Evolutionary conservation across 208 protist species (phyloP).

Genomic region (Borovskyia barvae): DNA sequence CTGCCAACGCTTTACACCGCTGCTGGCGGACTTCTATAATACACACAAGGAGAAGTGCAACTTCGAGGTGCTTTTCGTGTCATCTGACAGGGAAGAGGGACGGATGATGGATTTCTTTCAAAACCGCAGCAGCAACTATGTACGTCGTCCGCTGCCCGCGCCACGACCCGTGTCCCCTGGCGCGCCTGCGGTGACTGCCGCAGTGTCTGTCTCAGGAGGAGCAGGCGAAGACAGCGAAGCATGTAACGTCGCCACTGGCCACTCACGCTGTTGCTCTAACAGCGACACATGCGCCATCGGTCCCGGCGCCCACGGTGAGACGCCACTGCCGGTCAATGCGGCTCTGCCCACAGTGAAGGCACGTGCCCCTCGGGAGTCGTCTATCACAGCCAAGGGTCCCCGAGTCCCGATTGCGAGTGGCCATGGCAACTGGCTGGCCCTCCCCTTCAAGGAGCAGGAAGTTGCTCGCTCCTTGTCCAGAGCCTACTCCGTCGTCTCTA

Average conservation of each 20-base stretch:
- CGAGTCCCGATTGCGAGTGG: constrained; percentile 28
- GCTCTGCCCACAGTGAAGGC: neutral
- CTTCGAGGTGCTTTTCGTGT: constrained; percentile 79
- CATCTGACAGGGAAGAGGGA: constrained; percentile 47
- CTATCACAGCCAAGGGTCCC: neutral
- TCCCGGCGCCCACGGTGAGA: too few species aligned
- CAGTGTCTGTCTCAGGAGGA: too few species aligned
- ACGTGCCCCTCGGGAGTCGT: too few species aligned
- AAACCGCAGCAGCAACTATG: constrained; percentile 40
- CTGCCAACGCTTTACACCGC: constrained; percentile 77
- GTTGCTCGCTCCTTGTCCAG: constrained; percentile 25
- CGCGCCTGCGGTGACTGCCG: neutral
- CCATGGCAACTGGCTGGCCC: constrained; percentile 48
- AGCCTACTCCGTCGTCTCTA: constrained; percentile 25
- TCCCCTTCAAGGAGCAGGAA: constrained; percentile 40
- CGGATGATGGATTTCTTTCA: constrained; percentile 65
- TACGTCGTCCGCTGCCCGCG: constrained; percentile 11
- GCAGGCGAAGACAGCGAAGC: too few species aligned
- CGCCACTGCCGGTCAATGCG: neutral
- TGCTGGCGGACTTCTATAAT: constrained; percentile 64
- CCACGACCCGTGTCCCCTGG: too few species aligned
- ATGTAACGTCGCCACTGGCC: too few species aligned
- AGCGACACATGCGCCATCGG: too few species aligned
- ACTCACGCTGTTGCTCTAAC: too few species aligned
- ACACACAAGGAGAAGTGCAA: constrained; percentile 23